Evolutionary conservation across 306 rosid species (phyloP).

Genomic region (Cicer cuneatum): DNA sequence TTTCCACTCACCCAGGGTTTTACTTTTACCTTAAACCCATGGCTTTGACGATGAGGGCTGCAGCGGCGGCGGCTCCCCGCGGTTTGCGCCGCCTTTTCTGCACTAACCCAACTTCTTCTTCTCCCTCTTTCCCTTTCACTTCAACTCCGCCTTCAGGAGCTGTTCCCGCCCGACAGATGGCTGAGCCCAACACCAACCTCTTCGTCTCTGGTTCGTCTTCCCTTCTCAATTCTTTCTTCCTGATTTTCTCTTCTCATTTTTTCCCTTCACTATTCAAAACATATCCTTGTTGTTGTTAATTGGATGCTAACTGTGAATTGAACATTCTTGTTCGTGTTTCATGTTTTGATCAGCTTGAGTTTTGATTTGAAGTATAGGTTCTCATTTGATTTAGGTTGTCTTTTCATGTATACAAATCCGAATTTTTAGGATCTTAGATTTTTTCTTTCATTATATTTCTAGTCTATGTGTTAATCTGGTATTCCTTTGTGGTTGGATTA

Average conservation of each 20-base stretch:
- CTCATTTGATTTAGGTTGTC: background rate
- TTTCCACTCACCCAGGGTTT: constrained; percentile 43
- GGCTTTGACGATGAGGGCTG: constrained; percentile 67
- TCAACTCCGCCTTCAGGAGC: constrained; percentile 52
- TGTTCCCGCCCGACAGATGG: constrained; percentile 55
- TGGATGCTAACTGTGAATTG: background rate
- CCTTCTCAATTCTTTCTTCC: background rate
- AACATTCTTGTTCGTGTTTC: background rate
- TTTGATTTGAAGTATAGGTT: background rate
- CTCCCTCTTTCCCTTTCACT: constrained; percentile 50
- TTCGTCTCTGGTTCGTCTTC: constrained; percentile 75
- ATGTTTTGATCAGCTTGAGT: constrained; percentile 1
- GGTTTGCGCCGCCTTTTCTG: constrained; percentile 68
- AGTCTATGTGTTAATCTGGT: background rate
- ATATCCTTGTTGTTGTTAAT: background rate
- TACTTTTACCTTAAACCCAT: constrained; percentile 49
- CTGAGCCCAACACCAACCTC: constrained; percentile 86
- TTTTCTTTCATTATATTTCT: background rate
- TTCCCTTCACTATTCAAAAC: too few relatives aligned
- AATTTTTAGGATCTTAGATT: background rate
- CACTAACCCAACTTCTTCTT: constrained; percentile 24
- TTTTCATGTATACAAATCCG: background rate
- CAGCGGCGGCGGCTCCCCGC: constrained; percentile 61
- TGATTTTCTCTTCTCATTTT: too few relatives aligned
- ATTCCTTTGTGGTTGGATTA: background rate